Evolutionary conservation across 192 early-diverging fungal genomes (phyloP).

Genomic region (Gamsiella multidivaricata): DNA sequence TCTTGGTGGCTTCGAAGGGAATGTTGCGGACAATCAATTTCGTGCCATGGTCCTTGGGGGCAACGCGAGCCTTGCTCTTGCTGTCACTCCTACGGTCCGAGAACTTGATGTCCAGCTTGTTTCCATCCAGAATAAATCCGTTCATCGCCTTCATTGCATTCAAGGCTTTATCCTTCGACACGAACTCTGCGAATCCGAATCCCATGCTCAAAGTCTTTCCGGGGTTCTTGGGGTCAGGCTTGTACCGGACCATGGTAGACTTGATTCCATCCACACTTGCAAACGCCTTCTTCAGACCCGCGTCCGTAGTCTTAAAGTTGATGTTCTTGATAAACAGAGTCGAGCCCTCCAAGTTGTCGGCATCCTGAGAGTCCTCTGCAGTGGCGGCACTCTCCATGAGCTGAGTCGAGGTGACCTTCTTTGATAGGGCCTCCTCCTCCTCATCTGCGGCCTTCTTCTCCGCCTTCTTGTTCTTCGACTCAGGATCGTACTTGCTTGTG

Average conservation of each 20-base stretch:
- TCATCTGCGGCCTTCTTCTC: constrained; percentile 51
- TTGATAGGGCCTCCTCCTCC: constrained; percentile 49
- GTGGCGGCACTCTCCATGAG: constrained; percentile 56
- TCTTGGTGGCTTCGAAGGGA: constrained; percentile 96
- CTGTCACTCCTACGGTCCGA: constrained; percentile 72
- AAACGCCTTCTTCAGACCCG: constrained; percentile 79
- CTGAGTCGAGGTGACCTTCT: constrained; percentile 58
- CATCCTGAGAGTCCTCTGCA: constrained; percentile 59
- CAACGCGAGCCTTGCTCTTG: constrained; percentile 33
- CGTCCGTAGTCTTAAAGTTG: constrained; percentile 90
- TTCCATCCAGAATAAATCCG: constrained; percentile 86
- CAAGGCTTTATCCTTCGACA: constrained; percentile 80
- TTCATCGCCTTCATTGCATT: constrained; percentile 91
- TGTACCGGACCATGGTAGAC: constrained; percentile 84
- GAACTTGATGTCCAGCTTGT: constrained; percentile 90
- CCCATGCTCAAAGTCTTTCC: constrained; percentile 90
- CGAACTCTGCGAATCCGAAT: constrained; percentile 97
- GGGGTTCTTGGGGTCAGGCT: constrained; percentile 87
- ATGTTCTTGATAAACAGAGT: constrained; percentile 98
- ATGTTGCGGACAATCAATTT: constrained; percentile 95
- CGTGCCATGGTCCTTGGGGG: constrained; percentile 73
- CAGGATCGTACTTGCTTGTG: constrained; percentile 65
- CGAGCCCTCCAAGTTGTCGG: constrained; percentile 64
- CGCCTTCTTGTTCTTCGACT: constrained; percentile 38
- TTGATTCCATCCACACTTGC: constrained; percentile 79